Conservation (phyloP, 495 filamentous ascomycete genomes). For the Neurospora sp. region DNA sequence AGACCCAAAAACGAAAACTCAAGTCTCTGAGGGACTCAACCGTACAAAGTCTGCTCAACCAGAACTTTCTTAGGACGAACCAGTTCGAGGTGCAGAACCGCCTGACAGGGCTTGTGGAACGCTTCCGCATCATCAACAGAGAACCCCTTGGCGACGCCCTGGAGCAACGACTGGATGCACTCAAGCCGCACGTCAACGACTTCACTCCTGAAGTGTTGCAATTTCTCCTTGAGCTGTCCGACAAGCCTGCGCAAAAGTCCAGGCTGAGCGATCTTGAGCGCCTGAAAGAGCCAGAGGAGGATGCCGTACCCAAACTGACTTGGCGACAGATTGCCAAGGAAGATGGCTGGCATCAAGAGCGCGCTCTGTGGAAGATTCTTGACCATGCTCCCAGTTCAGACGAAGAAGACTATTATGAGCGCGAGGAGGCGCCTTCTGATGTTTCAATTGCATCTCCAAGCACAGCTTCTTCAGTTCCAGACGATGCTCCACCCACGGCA, state of each 20-base stretch:
- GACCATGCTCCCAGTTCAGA: constrained; percentile 64
- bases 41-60: constrained; percentile 44
- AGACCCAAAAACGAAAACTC: constrained; percentile 38
- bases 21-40: constrained; percentile 39
- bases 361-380: constrained; percentile 68
- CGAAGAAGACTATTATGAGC: constrained; percentile 37
- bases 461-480: constrained; percentile 8
- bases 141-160: constrained; percentile 78
- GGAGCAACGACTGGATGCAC: constrained; percentile 47
- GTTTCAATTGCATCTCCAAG: constrained; percentile 28
- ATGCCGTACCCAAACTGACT: constrained; percentile 39
- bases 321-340: constrained; percentile 70
- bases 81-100: constrained; percentile 73
- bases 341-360: constrained; percentile 58
- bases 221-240: constrained; percentile 70
- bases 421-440: constrained; percentile 22
- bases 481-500: constrained; percentile 27
- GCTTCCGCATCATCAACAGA: constrained; percentile 67
- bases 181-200: constrained; percentile 42
- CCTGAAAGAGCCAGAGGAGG: constrained; percentile 33
- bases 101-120: constrained; percentile 77
- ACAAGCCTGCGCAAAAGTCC: constrained; percentile 64
- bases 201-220: constrained; percentile 73
- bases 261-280: constrained; percentile 50
- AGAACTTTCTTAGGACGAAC: constrained; percentile 64